Conservation (phyloP, 768 basidiomycete species). For the Termitomyces sp. region DNA sequence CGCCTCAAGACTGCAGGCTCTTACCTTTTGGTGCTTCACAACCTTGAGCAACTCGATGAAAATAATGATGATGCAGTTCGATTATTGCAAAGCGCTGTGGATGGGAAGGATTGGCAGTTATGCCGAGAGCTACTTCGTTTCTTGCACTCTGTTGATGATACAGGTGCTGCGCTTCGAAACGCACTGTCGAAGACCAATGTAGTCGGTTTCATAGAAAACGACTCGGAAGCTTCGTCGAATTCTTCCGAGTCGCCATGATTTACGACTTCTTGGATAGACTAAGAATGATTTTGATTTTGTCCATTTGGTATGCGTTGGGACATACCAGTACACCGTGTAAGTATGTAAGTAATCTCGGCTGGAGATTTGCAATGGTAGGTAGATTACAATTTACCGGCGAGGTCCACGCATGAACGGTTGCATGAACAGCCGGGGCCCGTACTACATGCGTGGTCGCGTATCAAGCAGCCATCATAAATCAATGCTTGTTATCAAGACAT, state of each 20-base stretch:
- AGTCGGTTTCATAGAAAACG: constrained; percentile 14
- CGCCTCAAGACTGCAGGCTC: constrained; percentile 86
- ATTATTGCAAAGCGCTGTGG: constrained; percentile 72
- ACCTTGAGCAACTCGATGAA: constrained; percentile 85
- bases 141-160: constrained; percentile 87
- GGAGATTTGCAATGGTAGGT: too few relatives aligned
- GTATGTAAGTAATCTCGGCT: too few relatives aligned
- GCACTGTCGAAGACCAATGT: constrained; percentile 41
- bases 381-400: too few relatives aligned
- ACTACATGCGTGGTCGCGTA: too few relatives aligned
- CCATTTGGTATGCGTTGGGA: too few relatives aligned
- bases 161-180: constrained; percentile 63
- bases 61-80: constrained; percentile 76
- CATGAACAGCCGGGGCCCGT: too few relatives aligned
- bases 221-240: constrained; percentile 5
- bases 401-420: too few relatives aligned
- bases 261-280: not conserved
- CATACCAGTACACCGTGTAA: too few relatives aligned
- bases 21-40: constrained; percentile 91
- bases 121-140: constrained; percentile 92
- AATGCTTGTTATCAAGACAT: too few relatives aligned
- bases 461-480: too few relatives aligned
- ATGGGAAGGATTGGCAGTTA: constrained; percentile 82
- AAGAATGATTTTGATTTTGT: too few relatives aligned
- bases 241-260: constrained; percentile 1